Evolutionary conservation across 768 basidiomycete genomes (phyloP), one percentile per base, ranked within the genome.

Genomic region (Russula sp.): DNA sequence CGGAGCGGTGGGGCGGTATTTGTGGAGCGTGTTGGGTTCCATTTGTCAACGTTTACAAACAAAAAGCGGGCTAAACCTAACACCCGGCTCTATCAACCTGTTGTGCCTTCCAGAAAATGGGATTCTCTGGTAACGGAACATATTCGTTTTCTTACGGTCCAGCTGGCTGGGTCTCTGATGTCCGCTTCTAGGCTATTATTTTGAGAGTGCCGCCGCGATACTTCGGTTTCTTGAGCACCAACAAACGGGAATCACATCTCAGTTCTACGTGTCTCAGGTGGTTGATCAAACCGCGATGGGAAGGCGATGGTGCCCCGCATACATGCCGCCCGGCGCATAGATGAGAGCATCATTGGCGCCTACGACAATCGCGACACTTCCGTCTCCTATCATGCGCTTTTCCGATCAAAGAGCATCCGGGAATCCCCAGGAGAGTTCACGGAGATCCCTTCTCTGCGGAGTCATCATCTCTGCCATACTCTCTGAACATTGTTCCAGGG

Each of bases 41-140:
- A 27, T 27, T 2, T 27, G 27, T 27, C 27, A 27, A 27, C 3
- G 3, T 27, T 27, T 27, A 27, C 27, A 27, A 27, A 27, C 27
- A 27, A 1, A 27, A 27, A 27, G 27, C 27, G 27, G 27, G 59
- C 90, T 84, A 27, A 84, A 63, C 56, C 74, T 95, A 20, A 68
- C 78, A 45, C 88, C 90, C 0, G 75, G 80, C 49, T 83, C 88
- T 4, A 72, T 95, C 9, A 93, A 97, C 71, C 79, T 96, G 32
- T 75, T 96, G 10, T 94, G 94, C 72, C 75, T 88, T 40, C 91
- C 93, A 0, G 94, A 97, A 75, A 94, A 94, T 94, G 91, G 82
- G 83, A 20, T 86, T 95, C 68, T 86, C 83, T 13, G 89, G 88
- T 89, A 49, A 63, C 10, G 10, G 1, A 67, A 63, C 77, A 54